Base-by-base conservation (phyloP, 2,329 filamentous ascomycete genomes). In the Cadophora sp. region DNA sequence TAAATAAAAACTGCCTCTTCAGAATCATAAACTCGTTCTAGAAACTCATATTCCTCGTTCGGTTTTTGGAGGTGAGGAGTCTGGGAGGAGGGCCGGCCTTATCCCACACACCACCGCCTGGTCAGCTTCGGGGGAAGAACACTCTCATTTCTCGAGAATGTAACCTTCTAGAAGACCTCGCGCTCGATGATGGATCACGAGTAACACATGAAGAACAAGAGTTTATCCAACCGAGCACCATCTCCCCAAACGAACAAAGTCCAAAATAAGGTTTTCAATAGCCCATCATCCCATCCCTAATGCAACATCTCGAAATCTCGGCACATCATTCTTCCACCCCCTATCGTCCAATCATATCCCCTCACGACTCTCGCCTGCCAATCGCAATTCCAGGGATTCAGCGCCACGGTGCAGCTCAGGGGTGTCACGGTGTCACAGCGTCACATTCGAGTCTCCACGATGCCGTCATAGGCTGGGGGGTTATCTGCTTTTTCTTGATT, bases 401-500 rank as follows among this genome's bases (percentile, higher is more conserved):
- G 53, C 53, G 53, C 53, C 53, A 56, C 53, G 30, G 2, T 39
- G 33, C 53, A 39, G 30, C n/a, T 22, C 33, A 16, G 20, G 55
- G 33, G n/a, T 36, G 55, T 58, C 55, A 58, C 55, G 55, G 33
- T 41, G 36, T 27, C 30, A 22, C n/a, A 11, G 30, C 22, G 51
- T 24, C 55, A 58, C 20, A 39, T 58, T 18, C 9, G 33, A 58
- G 41, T 24, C 36, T 58, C 55, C 55, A 58, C 55, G 36, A 58
- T 58, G 55, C 55, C 55, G 55, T 58, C 55, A 58, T 58, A 58
- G 55, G 55, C 55, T 39, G 53, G 33, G 18, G 36, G 22, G 22
- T 51, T 27, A 20, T 13, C 39, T n/a, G 9, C 20, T 33, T 58
- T 58, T 43, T 58, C 18, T 33, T 56, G 30, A 9, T 56, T 56